These are phyloP conservation scores for Eurotiales sp. DNA, from an alignment of 2,329 filamentous ascomycete species.

Conservation along the genomic window DNA sequence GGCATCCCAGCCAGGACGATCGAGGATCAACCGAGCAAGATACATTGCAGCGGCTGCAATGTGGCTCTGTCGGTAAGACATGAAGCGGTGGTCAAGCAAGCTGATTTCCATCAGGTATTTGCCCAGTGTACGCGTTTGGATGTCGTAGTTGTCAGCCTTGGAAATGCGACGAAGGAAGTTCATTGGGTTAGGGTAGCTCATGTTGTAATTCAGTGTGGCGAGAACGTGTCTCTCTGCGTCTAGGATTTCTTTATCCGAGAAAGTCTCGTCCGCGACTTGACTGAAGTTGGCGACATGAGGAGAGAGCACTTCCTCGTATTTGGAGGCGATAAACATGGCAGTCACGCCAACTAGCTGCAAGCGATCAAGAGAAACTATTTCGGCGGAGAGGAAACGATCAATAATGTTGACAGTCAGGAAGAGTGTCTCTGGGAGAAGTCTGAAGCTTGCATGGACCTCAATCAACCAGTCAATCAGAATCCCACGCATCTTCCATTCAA, in stretches of 20 bases:
- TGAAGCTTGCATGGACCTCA: slow-evolving; percentile 95
- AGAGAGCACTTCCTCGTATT: slow-evolving; percentile 97
- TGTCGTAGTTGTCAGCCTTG: slow-evolving; percentile 99
- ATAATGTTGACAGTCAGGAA: slow-evolving; percentile 98
- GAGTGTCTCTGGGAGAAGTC: slow-evolving; percentile 89
- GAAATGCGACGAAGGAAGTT: slow-evolving; percentile 98
- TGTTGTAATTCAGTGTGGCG: slow-evolving; percentile 85
- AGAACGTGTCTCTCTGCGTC: slow-evolving; percentile 96
- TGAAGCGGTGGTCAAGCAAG: slow-evolving; percentile 89
- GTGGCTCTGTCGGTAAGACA: slow-evolving; percentile 83
- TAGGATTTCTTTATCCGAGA: slow-evolving; percentile 89
- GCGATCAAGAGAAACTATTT: slow-evolving; percentile 92
- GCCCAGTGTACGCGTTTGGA: slow-evolving; percentile 91
- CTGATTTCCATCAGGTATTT: slow-evolving; percentile 99
- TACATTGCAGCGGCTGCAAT: slow-evolving; percentile 94
- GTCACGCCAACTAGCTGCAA: slow-evolving; percentile 96
- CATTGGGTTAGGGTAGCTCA: slow-evolving; percentile 99
- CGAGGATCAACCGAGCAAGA: slow-evolving; percentile 81
- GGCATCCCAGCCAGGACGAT: slow-evolving; percentile 86
- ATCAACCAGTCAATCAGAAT: slow-evolving; percentile 98
- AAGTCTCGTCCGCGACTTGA: slow-evolving; percentile 94
- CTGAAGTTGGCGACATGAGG: slow-evolving; percentile 97
- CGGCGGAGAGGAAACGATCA: slow-evolving; percentile 91
- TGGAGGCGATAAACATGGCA: slow-evolving; percentile 98
- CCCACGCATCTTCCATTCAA: slow-evolving; percentile 98